phyloP scores from a whole-genome alignment of 2,329 filamentous ascomycete species.

The Mycosphaerella sp. region DNA sequence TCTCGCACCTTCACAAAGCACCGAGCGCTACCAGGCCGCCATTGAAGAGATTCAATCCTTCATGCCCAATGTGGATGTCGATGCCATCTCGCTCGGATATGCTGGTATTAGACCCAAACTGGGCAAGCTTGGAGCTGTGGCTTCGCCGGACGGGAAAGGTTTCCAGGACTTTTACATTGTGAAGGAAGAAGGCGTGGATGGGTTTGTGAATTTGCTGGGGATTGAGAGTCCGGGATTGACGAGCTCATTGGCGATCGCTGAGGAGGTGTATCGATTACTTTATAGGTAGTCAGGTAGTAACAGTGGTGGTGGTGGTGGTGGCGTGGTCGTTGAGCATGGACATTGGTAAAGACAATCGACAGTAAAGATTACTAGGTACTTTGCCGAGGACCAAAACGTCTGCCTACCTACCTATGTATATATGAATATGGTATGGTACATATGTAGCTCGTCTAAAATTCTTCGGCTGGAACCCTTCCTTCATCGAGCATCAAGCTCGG shows the following conservation, averaged over 20 bases:
- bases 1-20: conserved; percentile 55
- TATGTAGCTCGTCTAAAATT: no score
- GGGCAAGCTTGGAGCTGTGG: conserved; percentile 53
- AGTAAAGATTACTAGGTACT: no score
- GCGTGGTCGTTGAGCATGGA: no score
- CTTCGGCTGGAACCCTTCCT: no score
- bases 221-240: conserved; percentile 94
- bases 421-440: no score
- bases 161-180: conserved; percentile 81
- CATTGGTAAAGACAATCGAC: no score
- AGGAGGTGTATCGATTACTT: conserved; percentile 59
- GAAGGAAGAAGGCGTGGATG: conserved; percentile 67
- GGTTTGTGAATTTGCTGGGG: conserved; percentile 83
- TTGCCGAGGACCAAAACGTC: no score
- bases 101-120: conserved; percentile 89
- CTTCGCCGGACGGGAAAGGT: conserved; percentile 49
- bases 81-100: conserved; percentile 70
- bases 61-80: conserved; percentile 63
- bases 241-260: conserved; percentile 75
- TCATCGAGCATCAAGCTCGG: no score
- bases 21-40: conserved; percentile 57
- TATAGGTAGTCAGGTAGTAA: conserved; percentile 33
- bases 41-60: conserved; percentile 70
- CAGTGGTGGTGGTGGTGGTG: no score
- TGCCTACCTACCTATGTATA: no score